Conservation (phyloP, 2,329 filamentous ascomycete species). For the Penicillium sp. region DNA sequence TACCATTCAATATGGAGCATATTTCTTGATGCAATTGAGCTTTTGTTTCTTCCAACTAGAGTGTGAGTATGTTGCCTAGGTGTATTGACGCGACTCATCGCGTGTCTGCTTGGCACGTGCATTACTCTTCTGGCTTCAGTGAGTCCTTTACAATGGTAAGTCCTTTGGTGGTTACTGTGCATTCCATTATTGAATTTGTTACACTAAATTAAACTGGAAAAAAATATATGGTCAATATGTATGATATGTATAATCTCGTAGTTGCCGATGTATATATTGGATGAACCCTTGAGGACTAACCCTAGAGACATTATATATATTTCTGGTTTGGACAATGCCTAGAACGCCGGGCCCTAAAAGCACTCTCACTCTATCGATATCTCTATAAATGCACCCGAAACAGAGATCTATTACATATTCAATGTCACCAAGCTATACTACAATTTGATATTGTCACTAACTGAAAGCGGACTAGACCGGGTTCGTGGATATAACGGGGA, state of each 20-base stretch:
- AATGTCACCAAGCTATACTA: neutral
- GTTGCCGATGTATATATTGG: neutral
- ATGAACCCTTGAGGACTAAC: neutral
- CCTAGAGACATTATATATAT: neutral
- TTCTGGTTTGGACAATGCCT: neutral
- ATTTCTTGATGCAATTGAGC: neutral
- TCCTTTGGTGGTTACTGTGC: neutral
- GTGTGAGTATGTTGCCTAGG: neutral
- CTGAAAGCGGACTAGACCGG: conserved; percentile 1
- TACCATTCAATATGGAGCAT: neutral
- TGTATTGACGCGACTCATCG: neutral
- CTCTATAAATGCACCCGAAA: neutral
- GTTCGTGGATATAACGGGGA: neutral
- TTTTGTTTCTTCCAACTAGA: neutral
- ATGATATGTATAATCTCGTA: too few relatives aligned
- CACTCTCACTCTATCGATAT: neutral
- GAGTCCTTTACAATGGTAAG: neutral
- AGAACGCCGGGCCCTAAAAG: rapidly evolving
- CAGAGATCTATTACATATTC: neutral
- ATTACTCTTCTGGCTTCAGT: neutral
- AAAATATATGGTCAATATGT: neutral
- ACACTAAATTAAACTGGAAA: too few relatives aligned
- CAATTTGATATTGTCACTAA: conserved; percentile 1
- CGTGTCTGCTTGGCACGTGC: conserved; percentile 1
- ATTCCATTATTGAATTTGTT: neutral